Evolutionary conservation across 768 basidiomycete genomes (phyloP), one percentile per base, ranked within the genome.

Genomic region (Clavulina sp.): DNA sequence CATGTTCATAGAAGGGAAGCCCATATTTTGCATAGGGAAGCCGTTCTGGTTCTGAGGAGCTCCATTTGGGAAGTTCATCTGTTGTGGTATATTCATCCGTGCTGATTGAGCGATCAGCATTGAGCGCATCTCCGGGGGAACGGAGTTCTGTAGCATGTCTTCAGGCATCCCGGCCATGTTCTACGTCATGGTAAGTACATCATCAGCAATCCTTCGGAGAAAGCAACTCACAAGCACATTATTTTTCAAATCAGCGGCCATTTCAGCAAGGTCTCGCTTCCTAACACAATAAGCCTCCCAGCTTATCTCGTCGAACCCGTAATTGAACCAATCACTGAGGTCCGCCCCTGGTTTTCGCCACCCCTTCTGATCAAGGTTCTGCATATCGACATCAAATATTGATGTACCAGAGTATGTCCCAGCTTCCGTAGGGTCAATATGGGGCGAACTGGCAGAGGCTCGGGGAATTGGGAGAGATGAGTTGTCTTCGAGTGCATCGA

Each of bases 261-360:
- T 70, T 52, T 88, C 86, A 2, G 84, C 81, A 48, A 88, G 63
- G 52, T 88, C 84, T 38, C 84, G 73, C 59, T 88, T 72, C 59
- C 86, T 75, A 64, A 84, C 82, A 59, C 81, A 85, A 60, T 93
- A 99, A 38, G 80, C 81, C 61, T 88, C 85, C 89, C 91, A 99
- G 31, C 84, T 84, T 16, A 86, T 74, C 66, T 99, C 95, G 64
- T 99, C 95, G 60, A 97, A 97, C 0, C 95, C 95, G 59, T 95
- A 97, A 66, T 99, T 97, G 68, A 99, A 99, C 84, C 91, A 99
- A 68, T 96, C 92, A 58, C 84, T 83, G 55, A 95, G 72, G 68
- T 95, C 89, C 3, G 85, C 80, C 31, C 95, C 95, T 5, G 91
- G 84, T 53, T 80, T 68, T 55, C 95, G 70, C 95, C 95, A 99